A percentile compares a stretch with the other conserved stretches of the same genome.
phyloP scores from a whole-genome alignment of 441 rosid genomes.

The Adansonia grandidieri region DNA sequence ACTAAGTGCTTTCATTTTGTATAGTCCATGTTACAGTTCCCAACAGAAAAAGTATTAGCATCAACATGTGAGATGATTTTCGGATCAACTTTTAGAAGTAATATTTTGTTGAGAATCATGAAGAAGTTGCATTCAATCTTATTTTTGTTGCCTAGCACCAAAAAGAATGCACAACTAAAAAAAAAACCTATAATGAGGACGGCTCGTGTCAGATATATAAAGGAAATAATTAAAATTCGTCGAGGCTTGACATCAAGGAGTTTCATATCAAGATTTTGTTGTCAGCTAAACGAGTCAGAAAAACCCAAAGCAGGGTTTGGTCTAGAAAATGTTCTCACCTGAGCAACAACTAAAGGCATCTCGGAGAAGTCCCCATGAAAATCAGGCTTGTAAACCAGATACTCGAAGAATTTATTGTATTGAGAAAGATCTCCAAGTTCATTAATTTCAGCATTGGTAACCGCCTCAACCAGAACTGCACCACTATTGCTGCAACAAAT shows the following conservation, averaged over 20 bases:
- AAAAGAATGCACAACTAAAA: background rate
- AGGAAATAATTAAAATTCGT: background rate
- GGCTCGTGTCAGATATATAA: background rate
- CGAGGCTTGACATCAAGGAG: background rate
- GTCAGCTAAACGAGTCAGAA: background rate
- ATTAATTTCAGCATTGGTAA: constrained; percentile 42
- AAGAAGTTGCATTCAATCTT: background rate
- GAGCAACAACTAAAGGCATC: constrained; percentile 74
- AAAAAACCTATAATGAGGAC: background rate
- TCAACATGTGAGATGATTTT: background rate
- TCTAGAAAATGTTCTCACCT: constrained; percentile 38
- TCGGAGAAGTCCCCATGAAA: constrained; percentile 45
- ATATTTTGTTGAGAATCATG: background rate
- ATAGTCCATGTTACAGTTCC: background rate
- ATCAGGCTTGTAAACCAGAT: constrained; percentile 55
- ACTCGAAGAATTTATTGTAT: constrained; percentile 57
- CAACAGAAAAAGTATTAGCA: background rate
- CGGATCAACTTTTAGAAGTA: background rate
- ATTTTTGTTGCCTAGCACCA: too few species aligned
- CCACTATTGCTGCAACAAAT: constrained; percentile 64
- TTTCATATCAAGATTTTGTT: background rate
- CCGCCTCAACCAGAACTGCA: constrained; percentile 56
- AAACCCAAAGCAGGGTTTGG: background rate
- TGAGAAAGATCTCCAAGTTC: constrained; percentile 66
- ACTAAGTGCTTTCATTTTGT: background rate